Conservation (phyloP, 225 moss, liverwort and hornwort species). For the Lunularia cruciata region DNA sequence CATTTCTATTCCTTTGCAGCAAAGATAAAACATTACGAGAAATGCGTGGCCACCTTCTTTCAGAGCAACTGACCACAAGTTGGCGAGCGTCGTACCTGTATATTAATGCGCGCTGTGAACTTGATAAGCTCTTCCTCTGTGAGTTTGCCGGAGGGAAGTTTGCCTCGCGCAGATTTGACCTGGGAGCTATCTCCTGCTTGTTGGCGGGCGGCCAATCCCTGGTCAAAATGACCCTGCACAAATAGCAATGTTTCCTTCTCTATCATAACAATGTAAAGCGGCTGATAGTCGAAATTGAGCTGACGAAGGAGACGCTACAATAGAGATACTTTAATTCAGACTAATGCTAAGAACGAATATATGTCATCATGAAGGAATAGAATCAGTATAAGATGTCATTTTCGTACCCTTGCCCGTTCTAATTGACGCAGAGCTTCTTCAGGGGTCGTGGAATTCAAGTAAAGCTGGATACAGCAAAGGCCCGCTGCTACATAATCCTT, state of each 20-base stretch:
- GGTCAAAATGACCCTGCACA: slow-evolving; percentile 85
- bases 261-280: too few relatives aligned
- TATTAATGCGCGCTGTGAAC: slow-evolving; percentile 77
- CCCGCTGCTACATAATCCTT: slow-evolving; percentile 97
- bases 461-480: slow-evolving; percentile 96
- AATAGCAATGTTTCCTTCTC: too few relatives aligned
- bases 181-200: slow-evolving; percentile 69
- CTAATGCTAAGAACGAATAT: too few relatives aligned
- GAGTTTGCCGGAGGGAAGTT: slow-evolving; percentile 92
- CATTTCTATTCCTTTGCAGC: not conserved
- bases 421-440: slow-evolving; percentile 90
- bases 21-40: not conserved
- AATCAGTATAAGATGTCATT: too few relatives aligned
- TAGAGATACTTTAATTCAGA: too few relatives aligned
- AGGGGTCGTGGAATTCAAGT: slow-evolving; percentile 76
- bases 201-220: slow-evolving; percentile 82
- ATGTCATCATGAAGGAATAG: not conserved
- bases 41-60: not conserved
- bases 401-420: slow-evolving; percentile 84
- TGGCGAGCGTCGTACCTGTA: slow-evolving; percentile 55
- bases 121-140: slow-evolving; percentile 93
- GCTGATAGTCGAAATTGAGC: too few relatives aligned
- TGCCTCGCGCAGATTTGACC: slow-evolving; percentile 72
- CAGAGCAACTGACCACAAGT: not conserved
- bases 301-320: too few relatives aligned